Evolutionary conservation across 2,329 filamentous ascomycete species (phyloP), one percentile per base, ranked within the genome.

Genomic region (Periconia sp.): DNA sequence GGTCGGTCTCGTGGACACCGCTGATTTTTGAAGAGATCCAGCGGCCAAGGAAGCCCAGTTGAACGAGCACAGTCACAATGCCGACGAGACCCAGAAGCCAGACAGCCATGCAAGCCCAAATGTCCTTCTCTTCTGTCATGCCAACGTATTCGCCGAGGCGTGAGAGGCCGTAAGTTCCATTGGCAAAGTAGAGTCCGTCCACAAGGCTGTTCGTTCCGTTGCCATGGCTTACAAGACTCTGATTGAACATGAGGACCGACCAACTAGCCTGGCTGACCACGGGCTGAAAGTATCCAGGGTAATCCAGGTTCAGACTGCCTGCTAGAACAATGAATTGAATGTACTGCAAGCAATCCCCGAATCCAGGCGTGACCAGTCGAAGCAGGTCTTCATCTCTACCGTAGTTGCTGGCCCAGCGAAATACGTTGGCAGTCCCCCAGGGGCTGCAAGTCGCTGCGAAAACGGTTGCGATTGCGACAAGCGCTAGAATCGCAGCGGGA

Each of bases 321-420:
- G 91, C 94, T 45, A 99, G 74, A 16, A 89, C 86, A 40, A 94
- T 79, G 59, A 96, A 99, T 65, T 99, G 94, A 13, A 99, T 88
- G 68, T 99, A 97, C 70, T 97, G 92, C 41, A 99, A 78, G 63
- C 94, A 99, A 66, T 99, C 94, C 5, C 90, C 91, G 66, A 99
- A 97, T 1, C 94, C 94, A 4, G 94, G 94, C 0, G 94, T 99
- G 23, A 99, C 90, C 34, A 99, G 78, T 41, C 94, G 85, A 40
- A 99, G 78, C 54, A 96, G 77, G 72, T 99, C 94, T 48, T 89
- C 88, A 59, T 99, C 94, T 56, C 92, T 85, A 24, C 94, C 94
- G 66, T 95, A 97, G 66, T 99, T 99, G 63, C 90, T 95, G n/a
- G 90, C 91, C 91, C 92, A 99, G 55, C 89, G 86, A 68, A 97